Conservation (phyloP, 2,329 filamentous ascomycete genomes). For the Canariomyces notabilis region DNA sequence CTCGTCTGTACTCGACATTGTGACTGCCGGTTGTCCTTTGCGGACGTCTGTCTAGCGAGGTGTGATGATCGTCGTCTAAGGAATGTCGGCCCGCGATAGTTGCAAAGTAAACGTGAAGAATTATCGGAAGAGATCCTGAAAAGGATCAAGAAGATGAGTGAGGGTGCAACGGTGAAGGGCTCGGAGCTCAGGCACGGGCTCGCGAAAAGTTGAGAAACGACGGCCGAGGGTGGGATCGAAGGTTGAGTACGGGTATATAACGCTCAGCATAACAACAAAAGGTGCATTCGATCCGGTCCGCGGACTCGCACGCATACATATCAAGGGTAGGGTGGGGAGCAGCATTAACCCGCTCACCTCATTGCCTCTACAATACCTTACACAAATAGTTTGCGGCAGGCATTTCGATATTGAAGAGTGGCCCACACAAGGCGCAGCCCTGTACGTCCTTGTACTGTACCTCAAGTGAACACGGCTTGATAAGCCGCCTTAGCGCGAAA, state of each 20-base stretch:
- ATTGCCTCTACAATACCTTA: background rate
- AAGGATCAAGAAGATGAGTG: background rate
- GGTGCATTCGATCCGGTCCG: too few species aligned
- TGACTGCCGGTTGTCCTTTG: constrained; percentile 8
- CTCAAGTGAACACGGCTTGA: background rate
- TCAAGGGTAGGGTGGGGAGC: background rate
- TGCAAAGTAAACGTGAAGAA: background rate
- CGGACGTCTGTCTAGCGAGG: background rate
- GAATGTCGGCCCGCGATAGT: background rate
- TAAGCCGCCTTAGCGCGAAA: background rate
- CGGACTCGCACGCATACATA: background rate
- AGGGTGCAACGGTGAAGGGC: background rate
- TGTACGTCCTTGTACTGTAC: too few species aligned
- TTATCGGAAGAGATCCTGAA: background rate
- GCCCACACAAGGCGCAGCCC: background rate
- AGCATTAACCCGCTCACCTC: too few species aligned
- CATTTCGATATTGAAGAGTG: background rate
- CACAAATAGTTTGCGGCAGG: background rate
- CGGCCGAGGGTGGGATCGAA: background rate
- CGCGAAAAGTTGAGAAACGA: background rate
- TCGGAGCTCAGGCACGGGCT: background rate
- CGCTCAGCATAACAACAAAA: background rate
- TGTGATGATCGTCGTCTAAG: background rate
- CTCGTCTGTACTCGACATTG: constrained; percentile 17
- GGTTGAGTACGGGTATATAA: background rate